Conservation (phyloP, 306 rosid genomes). For the cucumber (Cucumis sativus) region DNA sequence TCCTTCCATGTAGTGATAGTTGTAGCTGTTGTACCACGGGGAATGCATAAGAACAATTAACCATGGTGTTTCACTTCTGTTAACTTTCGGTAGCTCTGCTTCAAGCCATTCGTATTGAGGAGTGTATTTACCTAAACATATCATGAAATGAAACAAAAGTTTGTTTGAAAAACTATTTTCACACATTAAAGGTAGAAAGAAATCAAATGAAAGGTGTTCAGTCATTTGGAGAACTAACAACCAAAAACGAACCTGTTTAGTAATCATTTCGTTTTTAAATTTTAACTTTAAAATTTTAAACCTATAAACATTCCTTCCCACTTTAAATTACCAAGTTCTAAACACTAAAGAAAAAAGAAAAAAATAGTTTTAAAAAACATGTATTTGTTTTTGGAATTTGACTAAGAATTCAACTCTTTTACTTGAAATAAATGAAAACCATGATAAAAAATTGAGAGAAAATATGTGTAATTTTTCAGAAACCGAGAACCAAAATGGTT, state of each 20-base stretch:
- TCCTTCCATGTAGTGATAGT: constrained; percentile 64
- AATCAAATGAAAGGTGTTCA: background rate
- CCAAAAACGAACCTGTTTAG: background rate
- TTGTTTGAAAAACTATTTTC: background rate
- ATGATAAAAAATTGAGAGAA: no score
- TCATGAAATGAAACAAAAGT: background rate
- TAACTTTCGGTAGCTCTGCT: constrained; percentile 35
- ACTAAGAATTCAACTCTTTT: no score
- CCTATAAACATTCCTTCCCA: no score
- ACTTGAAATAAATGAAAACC: no score
- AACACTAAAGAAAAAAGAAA: no score
- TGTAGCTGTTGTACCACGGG: constrained; percentile 49
- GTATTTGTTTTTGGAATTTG: no score
- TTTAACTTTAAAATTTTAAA: no score
- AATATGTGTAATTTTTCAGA: no score
- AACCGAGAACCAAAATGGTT: no score
- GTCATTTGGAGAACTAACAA: background rate
- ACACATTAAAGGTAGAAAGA: background rate
- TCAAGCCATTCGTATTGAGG: constrained; percentile 38
- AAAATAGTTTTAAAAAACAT: no score
- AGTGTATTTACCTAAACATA: constrained; percentile 30
- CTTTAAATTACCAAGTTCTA: no score
- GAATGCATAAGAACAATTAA: constrained; percentile 41
- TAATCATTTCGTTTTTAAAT: no score
- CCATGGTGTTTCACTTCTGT: constrained; percentile 47